phyloP scores from a whole-genome alignment of 108 stramenopile genomes.

The Nannochloropsis gaditana region DNA sequence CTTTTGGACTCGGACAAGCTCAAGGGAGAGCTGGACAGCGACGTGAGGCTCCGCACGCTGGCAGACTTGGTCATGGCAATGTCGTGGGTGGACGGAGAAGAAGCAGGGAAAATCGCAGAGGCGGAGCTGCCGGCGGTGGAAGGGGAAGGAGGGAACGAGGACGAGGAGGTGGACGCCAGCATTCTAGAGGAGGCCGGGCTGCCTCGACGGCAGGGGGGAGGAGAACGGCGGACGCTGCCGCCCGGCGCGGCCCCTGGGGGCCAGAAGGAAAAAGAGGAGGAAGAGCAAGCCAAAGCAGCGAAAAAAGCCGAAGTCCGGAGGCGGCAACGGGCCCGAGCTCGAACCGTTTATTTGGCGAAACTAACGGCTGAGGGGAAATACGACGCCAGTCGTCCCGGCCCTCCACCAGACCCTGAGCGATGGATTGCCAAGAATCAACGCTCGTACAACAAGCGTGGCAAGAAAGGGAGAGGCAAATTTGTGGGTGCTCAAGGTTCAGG shows the following conservation, averaged over 20 bases:
- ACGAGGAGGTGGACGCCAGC: background rate
- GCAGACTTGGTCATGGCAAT: background rate
- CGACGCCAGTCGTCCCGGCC: constrained; percentile 64
- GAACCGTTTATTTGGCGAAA: constrained; percentile 26
- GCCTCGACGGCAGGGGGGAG: background rate
- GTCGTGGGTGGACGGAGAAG: background rate
- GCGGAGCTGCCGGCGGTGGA: background rate
- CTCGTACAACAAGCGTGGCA: constrained; percentile 67
- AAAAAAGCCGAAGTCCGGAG: background rate
- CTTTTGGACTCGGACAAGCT: background rate
- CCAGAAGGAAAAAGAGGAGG: background rate
- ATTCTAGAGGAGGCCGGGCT: background rate
- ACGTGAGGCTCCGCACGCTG: background rate
- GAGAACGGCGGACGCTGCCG: background rate
- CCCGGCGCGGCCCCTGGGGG: background rate
- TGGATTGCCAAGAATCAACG: constrained; percentile 89
- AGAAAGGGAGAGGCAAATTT: constrained; percentile 58
- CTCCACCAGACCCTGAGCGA: constrained; percentile 85
- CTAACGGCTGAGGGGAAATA: constrained; percentile 53
- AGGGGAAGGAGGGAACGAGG: background rate
- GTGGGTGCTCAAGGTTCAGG: constrained; percentile 68
- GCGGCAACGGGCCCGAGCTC: background rate
- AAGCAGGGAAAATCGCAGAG: background rate
- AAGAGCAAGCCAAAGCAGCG: background rate
- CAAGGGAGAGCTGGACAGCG: background rate